Evolutionary conservation across 2,329 filamentous ascomycete genomes (phyloP).

Genomic region (Apiospora sp.): DNA sequence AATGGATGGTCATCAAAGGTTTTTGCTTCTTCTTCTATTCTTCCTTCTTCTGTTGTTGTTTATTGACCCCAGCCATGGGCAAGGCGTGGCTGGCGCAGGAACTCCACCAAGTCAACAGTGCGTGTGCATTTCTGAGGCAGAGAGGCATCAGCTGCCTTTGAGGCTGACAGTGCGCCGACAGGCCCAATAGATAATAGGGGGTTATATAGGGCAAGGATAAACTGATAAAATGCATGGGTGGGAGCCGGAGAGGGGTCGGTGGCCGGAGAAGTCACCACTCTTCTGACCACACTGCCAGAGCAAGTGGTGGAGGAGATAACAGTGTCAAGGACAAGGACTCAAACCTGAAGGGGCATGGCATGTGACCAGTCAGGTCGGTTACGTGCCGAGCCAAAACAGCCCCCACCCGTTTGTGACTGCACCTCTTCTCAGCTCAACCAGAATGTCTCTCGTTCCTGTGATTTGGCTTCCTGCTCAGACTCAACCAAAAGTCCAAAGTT

Average conservation of each 20-base stretch:
- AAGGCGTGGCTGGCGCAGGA: not conserved
- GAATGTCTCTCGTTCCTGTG: not conserved
- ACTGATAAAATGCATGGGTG: not conserved
- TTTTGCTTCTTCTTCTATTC: not conserved
- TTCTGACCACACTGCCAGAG: not conserved
- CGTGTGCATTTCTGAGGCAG: not conserved
- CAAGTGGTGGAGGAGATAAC: not conserved
- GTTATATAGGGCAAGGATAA: conserved; percentile 8
- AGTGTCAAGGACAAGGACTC: not conserved
- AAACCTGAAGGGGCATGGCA: not conserved
- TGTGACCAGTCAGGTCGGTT: conserved; percentile 16
- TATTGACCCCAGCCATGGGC: not conserved
- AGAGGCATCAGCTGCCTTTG: not conserved
- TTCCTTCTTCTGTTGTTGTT: not conserved
- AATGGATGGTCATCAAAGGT: too few relatives aligned
- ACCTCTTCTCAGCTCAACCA: not conserved
- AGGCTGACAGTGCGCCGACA: conserved; percentile 4
- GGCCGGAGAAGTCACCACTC: not conserved
- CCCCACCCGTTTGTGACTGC: conserved; percentile 16
- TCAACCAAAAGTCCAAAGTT: not conserved
- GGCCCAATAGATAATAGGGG: conserved; percentile 12
- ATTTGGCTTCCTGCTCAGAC: not conserved
- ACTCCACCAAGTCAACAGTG: not conserved
- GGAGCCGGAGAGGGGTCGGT: conserved; percentile 19
- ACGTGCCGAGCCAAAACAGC: conserved; percentile 3